Conservation (phyloP, 1,284 basidiomycete genomes). For the Malassezia sympodialis region DNA sequence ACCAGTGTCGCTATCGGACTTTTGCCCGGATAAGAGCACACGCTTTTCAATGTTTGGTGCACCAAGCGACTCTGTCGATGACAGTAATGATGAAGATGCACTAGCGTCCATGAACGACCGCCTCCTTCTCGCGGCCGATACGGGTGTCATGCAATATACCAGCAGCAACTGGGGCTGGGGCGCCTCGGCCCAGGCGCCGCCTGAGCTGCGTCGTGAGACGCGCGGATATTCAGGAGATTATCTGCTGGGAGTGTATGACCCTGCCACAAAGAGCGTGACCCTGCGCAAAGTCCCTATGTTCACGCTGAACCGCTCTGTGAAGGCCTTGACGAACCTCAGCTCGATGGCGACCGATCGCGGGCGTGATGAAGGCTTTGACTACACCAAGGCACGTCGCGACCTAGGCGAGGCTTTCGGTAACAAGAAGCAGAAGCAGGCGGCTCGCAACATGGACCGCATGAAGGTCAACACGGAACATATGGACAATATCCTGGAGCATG, state of each 20-base stretch:
- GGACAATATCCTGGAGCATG: slow-evolving; percentile 35
- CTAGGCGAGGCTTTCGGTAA: slow-evolving; percentile 46
- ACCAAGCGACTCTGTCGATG: neutral
- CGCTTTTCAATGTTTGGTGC: slow-evolving; percentile 11
- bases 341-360: slow-evolving; percentile 23
- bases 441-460: slow-evolving; percentile 42
- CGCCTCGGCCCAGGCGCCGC: slow-evolving; percentile 16
- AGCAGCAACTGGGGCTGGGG: slow-evolving; percentile 27
- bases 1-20: slow-evolving; percentile 11
- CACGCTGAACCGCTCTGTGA: slow-evolving; percentile 33
- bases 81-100: neutral
- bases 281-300: slow-evolving; percentile 38
- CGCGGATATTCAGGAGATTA: slow-evolving; percentile 43
- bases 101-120: slow-evolving; percentile 19
- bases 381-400: slow-evolving; percentile 29
- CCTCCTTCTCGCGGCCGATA: slow-evolving; percentile 33
- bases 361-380: slow-evolving; percentile 25
- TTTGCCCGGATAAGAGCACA: slow-evolving; percentile 4
- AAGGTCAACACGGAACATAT: slow-evolving; percentile 45
- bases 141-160: slow-evolving; percentile 32
- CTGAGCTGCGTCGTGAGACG: slow-evolving; percentile 25
- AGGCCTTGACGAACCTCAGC: slow-evolving; percentile 28
- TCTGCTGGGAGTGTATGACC: slow-evolving; percentile 42
- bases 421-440: slow-evolving; percentile 41
- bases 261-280: slow-evolving; percentile 30